phyloP scores from a whole-genome alignment of 129 eudicot genomes.

The Heracleum sosnowskyi region DNA sequence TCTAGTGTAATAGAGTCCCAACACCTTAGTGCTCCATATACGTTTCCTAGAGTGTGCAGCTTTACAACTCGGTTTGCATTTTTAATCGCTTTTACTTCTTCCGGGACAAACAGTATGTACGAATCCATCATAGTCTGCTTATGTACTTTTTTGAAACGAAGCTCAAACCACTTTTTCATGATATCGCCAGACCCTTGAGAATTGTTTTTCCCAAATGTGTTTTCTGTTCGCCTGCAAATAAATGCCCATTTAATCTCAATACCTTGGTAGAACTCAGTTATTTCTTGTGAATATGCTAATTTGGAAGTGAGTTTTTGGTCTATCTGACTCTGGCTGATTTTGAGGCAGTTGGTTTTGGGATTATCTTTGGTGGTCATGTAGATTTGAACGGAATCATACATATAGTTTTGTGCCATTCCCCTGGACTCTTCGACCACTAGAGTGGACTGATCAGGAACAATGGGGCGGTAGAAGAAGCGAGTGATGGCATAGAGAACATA shows the following conservation, averaged over 20 bases:
- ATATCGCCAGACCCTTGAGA: neutral
- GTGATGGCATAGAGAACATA: neutral
- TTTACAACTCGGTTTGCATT: neutral
- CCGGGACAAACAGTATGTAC: neutral
- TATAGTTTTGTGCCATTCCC: neutral
- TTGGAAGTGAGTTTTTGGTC: neutral
- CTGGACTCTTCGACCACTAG: neutral
- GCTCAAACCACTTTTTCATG: neutral
- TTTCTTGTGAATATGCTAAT: neutral
- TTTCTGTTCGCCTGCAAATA: neutral
- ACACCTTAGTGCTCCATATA: neutral
- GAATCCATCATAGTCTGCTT: neutral
- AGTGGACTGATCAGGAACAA: neutral
- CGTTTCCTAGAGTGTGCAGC: neutral
- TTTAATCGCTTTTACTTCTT: neutral
- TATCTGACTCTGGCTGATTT: neutral
- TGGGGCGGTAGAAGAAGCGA: neutral
- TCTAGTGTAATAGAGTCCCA: neutral
- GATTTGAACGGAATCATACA: neutral
- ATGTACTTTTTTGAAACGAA: neutral
- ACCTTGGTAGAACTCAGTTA: neutral
- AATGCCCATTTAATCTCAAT: neutral
- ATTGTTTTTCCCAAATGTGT: neutral
- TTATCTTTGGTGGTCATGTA: neutral
- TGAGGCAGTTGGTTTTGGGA: neutral